Base-by-base conservation (phyloP, 257 asterid genomes). In the Thymus mandschuricus region DNA sequence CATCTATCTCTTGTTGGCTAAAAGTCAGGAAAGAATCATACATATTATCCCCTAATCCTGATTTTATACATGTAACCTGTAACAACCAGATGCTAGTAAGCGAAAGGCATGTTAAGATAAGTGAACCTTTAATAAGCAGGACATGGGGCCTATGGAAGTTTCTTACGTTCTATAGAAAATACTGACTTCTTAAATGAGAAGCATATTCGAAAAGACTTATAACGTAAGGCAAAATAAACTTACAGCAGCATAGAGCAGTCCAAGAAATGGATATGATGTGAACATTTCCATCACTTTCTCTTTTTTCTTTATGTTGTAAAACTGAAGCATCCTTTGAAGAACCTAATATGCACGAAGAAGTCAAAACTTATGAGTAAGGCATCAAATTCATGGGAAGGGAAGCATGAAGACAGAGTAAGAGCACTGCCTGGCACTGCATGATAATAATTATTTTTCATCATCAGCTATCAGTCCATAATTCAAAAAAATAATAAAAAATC, bases 231-330 rank as follows among this genome's bases (percentile, higher is more conserved):
- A 55, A 70, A 55, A 68, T 56, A 51, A 50, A 83, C 99, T 77
- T 87, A 94, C 99, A 75, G 98, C 97, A 84, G 88, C 85, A 81
- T 82, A 82, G 57, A 94, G 95, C 85, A 94, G 76, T 76, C 95
- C 98, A 70, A 80, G 72, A 74, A 80, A 86, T 29, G 99, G 99
- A 80, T 82, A 82, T 61, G 84, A 74, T 21, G 86, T 65, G 54
- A 91, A 88, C 80, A 83, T 65, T 54, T 68, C 85, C 75, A 68
- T 80, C 68, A 80, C 82, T 83, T 80, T 78, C 82, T 72, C 78
- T 79, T 79, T 83, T 72, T 66, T 84, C 85, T 50, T 85, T 65
- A 66, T 59, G 49, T 72, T 70, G 69, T 87, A 88, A 50, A 76
- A 75, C 43, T 63, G 82, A 63, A 86, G 91, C 97, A 94, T 94